Evolutionary conservation across 768 basidiomycete species (phyloP).

Genomic region (Auricularia sp.): DNA sequence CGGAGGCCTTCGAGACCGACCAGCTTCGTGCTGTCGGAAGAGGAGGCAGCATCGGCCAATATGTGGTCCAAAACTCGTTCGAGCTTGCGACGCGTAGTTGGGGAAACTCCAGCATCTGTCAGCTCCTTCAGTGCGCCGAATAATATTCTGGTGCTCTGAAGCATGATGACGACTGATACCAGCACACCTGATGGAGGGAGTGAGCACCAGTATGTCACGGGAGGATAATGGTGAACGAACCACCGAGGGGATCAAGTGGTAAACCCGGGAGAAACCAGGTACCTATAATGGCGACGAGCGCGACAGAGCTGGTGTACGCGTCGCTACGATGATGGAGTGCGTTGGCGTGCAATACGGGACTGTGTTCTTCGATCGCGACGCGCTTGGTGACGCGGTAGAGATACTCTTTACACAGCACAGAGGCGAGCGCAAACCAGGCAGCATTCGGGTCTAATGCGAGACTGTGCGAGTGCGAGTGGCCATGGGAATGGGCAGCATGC

Average conservation of each 20-base stretch:
- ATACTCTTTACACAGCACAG: conserved; percentile 85
- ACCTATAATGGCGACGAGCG: conserved; percentile 85
- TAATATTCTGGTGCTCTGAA: conserved; percentile 62
- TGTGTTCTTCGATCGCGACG: conserved; percentile 85
- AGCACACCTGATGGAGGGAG: conserved; percentile 45
- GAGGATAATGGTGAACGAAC: conserved; percentile 37
- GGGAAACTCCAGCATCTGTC: conserved; percentile 72
- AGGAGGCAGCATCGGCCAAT: conserved; percentile 20
- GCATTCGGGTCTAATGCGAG: conserved; percentile 80
- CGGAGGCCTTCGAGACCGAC: conserved; percentile 46
- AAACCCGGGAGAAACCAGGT: conserved; percentile 77
- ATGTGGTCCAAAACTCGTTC: conserved; percentile 48
- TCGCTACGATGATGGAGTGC: conserved; percentile 97
- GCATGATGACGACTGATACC: conserved; percentile 83
- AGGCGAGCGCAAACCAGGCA: conserved; percentile 86
- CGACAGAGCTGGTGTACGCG: conserved; percentile 86
- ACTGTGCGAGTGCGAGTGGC: conserved; percentile 34
- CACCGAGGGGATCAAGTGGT: conserved; percentile 86
- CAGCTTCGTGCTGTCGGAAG: conserved; percentile 21
- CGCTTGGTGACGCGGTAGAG: conserved; percentile 79
- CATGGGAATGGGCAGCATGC: conserved; percentile 33
- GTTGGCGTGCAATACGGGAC: conserved; percentile 89
- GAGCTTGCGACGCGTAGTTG: conserved; percentile 42
- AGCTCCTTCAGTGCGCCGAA: conserved; percentile 68
- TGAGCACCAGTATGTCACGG: conserved; percentile 2